Conservation (phyloP, 169 alveolate species). For the Plasmodium vivax region DNA sequence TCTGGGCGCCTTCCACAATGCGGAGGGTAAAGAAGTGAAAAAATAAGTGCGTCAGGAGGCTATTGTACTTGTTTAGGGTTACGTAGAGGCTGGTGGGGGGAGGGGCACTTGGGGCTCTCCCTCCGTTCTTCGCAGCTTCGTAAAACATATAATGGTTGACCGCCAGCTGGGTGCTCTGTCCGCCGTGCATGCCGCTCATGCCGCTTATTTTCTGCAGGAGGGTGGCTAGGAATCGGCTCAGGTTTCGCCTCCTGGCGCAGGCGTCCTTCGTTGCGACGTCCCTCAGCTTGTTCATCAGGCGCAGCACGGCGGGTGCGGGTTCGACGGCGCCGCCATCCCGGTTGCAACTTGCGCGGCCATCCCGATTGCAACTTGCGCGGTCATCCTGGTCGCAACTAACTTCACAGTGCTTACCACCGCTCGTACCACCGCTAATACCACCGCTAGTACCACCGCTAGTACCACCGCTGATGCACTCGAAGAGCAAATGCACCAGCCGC, state of each 20-base stretch:
- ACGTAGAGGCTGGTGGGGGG: not conserved
- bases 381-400: no score
- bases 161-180: not conserved
- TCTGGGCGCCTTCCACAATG: not conserved
- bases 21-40: conserved; percentile 13
- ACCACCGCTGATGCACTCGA: not conserved
- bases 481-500: not conserved
- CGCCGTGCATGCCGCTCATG: not conserved
- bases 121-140: not conserved
- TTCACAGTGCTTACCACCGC: not conserved
- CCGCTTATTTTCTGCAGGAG: not conserved
- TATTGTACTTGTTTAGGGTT: conserved; percentile 22
- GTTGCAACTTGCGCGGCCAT: no score
- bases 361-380: no score
- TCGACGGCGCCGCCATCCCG: not conserved
- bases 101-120: not conserved
- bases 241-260: not conserved
- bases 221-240: not conserved
- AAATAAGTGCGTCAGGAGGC: conserved; percentile 2
- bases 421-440: no score
- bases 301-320: not conserved
- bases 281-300: conserved; percentile 4
- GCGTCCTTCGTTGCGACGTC: not conserved
- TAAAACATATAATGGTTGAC: not conserved
- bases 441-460: no score